Evolutionary conservation across 2,329 filamentous ascomycete species (phyloP).

Genomic region (Leptographium lundbergii): DNA sequence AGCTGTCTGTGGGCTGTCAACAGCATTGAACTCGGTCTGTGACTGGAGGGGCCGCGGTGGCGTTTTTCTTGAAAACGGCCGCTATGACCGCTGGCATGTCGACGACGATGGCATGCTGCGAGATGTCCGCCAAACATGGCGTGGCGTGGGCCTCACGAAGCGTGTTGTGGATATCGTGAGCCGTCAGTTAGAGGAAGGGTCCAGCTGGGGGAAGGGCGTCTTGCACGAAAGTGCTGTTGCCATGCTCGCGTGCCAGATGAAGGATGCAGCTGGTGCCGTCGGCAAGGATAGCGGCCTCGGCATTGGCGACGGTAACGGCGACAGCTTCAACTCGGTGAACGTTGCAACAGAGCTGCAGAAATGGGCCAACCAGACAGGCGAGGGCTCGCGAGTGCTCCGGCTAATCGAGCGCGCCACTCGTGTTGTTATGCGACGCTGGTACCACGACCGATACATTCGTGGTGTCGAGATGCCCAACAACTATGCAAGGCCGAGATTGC

Average conservation of each 20-base stretch:
- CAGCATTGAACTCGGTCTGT: constrained; percentile 91
- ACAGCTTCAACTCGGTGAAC: constrained; percentile 15
- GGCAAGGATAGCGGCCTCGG: neutral
- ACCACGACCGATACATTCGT: constrained; percentile 64
- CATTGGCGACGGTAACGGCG: neutral
- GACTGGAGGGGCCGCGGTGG: constrained; percentile 87
- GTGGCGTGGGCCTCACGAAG: constrained; percentile 70
- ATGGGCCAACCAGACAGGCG: constrained; percentile 71
- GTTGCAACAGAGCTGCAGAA: constrained; percentile 28
- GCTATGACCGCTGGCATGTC: constrained; percentile 86
- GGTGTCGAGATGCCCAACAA: constrained; percentile 40
- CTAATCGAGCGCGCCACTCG: constrained; percentile 76
- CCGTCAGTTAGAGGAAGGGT: constrained; percentile 76
- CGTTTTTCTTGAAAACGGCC: constrained; percentile 58
- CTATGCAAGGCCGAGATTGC: constrained; percentile 65
- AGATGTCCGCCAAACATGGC: constrained; percentile 51
- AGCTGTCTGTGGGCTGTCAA: constrained; percentile 89
- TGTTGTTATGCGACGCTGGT: constrained; percentile 72
- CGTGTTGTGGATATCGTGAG: constrained; percentile 83
- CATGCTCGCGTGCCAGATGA: constrained; percentile 35
- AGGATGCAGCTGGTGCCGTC: constrained; percentile 23
- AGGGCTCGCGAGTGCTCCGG: constrained; percentile 74
- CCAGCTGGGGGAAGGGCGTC: constrained; percentile 68
- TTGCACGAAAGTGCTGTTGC: constrained; percentile 44
- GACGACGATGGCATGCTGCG: constrained; percentile 70